Evolutionary conservation across 805 yeast species (phyloP).

Genomic region (Pichia paraexigua): DNA sequence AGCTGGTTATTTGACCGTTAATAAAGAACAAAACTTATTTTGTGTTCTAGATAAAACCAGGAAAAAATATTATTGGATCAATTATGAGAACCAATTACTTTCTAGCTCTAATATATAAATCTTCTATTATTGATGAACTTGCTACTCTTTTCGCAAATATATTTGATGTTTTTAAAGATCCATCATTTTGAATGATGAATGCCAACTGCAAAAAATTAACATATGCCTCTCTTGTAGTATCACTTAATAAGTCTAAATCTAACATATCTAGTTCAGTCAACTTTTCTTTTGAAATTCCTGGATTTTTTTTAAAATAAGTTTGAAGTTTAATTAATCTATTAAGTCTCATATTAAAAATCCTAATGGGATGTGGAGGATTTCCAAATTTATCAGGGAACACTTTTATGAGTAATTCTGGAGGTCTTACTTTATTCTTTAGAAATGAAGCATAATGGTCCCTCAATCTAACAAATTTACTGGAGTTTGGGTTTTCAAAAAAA

Average conservation of each 20-base stretch:
- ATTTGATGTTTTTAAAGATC: constrained; percentile 7
- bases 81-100: background rate
- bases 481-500: background rate
- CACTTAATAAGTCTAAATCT: background rate
- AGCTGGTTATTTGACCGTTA: constrained; percentile 31
- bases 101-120: background rate
- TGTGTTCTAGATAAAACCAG: constrained; percentile 35
- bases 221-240: constrained; percentile 12
- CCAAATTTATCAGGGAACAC: constrained; percentile 19
- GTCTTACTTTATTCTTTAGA: constrained; percentile 9
- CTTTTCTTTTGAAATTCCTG: constrained; percentile 16
- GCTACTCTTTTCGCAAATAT: constrained; percentile 5
- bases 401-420: constrained; percentile 10
- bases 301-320: constrained; percentile 8
- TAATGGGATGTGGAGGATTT: constrained; percentile 13
- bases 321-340: constrained; percentile 13
- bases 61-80: constrained; percentile 27
- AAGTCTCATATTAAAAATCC: constrained; percentile 15
- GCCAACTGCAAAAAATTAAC: constrained; percentile 9
- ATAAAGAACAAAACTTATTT: constrained; percentile 25
- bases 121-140: constrained; percentile 5
- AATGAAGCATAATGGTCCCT: constrained; percentile 11
- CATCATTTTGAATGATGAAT: constrained; percentile 15
- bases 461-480: constrained; percentile 1
- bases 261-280: constrained; percentile 13